Conservation (phyloP, 768 basidiomycete species). For the Boletus vermiculosoides region DNA sequence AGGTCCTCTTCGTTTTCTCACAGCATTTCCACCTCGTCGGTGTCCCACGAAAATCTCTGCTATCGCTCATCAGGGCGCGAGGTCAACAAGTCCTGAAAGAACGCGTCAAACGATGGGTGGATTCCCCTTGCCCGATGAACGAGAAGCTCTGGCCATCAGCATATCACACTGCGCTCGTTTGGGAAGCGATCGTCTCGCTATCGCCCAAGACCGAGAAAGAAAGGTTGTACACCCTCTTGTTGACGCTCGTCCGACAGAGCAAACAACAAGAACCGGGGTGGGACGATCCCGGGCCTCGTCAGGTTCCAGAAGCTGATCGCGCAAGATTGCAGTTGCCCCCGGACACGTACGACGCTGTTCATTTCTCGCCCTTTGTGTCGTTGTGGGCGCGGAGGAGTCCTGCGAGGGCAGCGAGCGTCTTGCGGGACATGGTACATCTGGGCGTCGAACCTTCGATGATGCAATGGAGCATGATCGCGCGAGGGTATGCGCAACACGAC, state of each 20-base stretch:
- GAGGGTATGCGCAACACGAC: slow-evolving; percentile 43
- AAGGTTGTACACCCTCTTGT: slow-evolving; percentile 44
- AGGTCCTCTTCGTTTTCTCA: slow-evolving; percentile 43
- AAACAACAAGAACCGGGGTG: background rate
- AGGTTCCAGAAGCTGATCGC: background rate
- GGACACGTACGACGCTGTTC: slow-evolving; percentile 33
- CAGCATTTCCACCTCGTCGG: slow-evolving; percentile 52
- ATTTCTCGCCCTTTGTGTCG: slow-evolving; percentile 56
- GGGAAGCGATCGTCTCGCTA: slow-evolving; percentile 31
- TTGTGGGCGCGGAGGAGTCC: slow-evolving; percentile 35
- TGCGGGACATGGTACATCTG: slow-evolving; percentile 52
- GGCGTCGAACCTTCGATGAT: slow-evolving; percentile 45
- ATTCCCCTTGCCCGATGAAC: background rate
- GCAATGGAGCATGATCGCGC: slow-evolving; percentile 52
- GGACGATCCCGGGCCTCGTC: background rate
- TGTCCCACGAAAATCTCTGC: slow-evolving; percentile 41
- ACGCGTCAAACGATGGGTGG: background rate
- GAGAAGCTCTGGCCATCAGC: slow-evolving; percentile 34
- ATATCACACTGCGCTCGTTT: slow-evolving; percentile 36
- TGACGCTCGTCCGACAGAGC: slow-evolving; percentile 24
- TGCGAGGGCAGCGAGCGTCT: slow-evolving; percentile 36
- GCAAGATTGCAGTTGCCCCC: slow-evolving; percentile 22
- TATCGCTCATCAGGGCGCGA: slow-evolving; percentile 12
- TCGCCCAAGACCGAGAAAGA: slow-evolving; percentile 27
- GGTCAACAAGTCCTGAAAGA: slow-evolving; percentile 7